phyloP scores from a whole-genome alignment of 805 yeast genomes.

The Zygosaccharomyces lentus region DNA sequence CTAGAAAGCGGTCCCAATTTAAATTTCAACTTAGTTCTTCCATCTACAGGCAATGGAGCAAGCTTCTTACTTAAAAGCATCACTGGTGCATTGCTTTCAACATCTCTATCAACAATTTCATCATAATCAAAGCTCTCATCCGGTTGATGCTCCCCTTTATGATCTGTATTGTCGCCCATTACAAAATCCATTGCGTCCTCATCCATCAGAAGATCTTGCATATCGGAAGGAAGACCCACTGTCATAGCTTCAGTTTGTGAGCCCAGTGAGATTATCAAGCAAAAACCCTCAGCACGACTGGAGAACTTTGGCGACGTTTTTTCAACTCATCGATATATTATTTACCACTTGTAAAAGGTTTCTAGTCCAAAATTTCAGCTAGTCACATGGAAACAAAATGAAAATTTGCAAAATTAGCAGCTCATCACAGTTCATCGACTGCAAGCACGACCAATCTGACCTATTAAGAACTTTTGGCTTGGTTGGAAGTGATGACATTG shows the following conservation, averaged over 20 bases:
- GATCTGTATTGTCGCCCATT: slow-evolving; percentile 9
- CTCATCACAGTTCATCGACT: slow-evolving; percentile 16
- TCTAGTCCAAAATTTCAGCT: slow-evolving; percentile 3
- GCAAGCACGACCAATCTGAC: neutral
- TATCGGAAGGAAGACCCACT: slow-evolving; percentile 4
- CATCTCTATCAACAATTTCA: slow-evolving; percentile 22
- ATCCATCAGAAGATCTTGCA: slow-evolving; percentile 25
- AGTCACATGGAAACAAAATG: slow-evolving; percentile 7
- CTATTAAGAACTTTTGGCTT: too few relatives aligned
- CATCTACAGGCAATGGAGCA: slow-evolving; percentile 15
- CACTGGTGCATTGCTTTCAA: slow-evolving; percentile 22
- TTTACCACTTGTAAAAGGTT: slow-evolving; percentile 1
- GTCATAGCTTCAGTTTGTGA: slow-evolving; percentile 6
- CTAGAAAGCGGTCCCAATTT: slow-evolving; percentile 44
- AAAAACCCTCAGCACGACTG: neutral
- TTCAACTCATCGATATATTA: neutral
- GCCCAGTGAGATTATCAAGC: neutral
- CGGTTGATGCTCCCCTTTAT: slow-evolving; percentile 15
- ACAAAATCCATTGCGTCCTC: slow-evolving; percentile 27
- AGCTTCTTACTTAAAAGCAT: slow-evolving; percentile 15
- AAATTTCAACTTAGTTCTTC: slow-evolving; percentile 36
- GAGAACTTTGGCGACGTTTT: neutral
- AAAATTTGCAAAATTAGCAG: slow-evolving; percentile 6
- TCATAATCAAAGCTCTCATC: slow-evolving; percentile 18
- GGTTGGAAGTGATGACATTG: slow-evolving; percentile 3